Conservation (phyloP, 2,329 filamentous ascomycete species). For the Talaromyces sp. region DNA sequence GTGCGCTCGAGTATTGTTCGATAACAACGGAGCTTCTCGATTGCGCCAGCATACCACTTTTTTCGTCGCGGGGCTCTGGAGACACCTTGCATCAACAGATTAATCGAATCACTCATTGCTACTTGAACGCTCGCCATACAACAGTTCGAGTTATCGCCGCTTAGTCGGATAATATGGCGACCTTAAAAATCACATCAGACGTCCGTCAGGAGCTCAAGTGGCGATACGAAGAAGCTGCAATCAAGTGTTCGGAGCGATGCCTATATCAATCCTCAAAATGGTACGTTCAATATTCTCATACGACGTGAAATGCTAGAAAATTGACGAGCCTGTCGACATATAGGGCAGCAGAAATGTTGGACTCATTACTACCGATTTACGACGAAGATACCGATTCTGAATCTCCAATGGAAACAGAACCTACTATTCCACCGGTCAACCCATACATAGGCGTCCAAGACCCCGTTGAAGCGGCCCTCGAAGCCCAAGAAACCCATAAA, state of each 20-base stretch:
- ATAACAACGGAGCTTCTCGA: too few species aligned
- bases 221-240: constrained; percentile 79
- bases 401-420: constrained; percentile 59
- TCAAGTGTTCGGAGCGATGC: constrained; percentile 91
- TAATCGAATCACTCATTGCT: too few species aligned
- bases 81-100: too few species aligned
- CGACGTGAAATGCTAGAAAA: neutral
- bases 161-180: constrained; percentile 4
- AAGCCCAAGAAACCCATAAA: constrained; percentile 76
- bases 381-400: constrained; percentile 65
- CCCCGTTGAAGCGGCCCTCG: constrained; percentile 71
- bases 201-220: constrained; percentile 64
- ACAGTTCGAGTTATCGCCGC: too few species aligned
- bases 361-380: constrained; percentile 66
- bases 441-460: constrained; percentile 62
- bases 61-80: too few species aligned
- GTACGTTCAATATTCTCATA: constrained; percentile 49
- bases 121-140: neutral
- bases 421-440: constrained; percentile 54
- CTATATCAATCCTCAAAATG: constrained; percentile 97
- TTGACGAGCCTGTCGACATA: constrained; percentile 16
- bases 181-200: constrained; percentile 43
- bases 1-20: too few species aligned
- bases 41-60: too few species aligned
- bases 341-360: constrained; percentile 93